Base-by-base conservation (phyloP, 225 moss, liverwort and hornwort genomes). In the Neckera pumila region DNA sequence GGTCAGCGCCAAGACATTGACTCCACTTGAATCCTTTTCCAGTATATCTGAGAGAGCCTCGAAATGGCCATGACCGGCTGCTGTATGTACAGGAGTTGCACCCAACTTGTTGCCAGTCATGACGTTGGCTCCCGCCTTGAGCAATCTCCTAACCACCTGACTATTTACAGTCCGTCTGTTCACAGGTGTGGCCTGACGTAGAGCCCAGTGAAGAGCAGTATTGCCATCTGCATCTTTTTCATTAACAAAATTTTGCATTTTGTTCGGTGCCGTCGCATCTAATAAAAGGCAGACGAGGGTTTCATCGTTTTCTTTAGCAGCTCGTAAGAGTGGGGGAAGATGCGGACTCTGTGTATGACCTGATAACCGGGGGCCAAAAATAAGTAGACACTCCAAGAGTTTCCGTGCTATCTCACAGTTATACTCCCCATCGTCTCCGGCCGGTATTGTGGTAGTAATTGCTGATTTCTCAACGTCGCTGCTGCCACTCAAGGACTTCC, bases 61-160 rank as follows among this genome's bases (percentile, higher is more conserved):
- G 75, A 93, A 96, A 87, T 97, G 96, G 70, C 97, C 97, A 89
- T 97, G 97, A 90, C 97, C 96, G n/a, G 97, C 96, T 89, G 97
- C 95, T 61, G 97, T 97, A 86, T 97, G 97, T 76, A 96, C 96
- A 65, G 97, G 97, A 78, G 97, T 97, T 82, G 97, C 97, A 82
- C 97, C 97, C 88, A 97, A 94, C 83, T 97, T 97, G 92, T 97
- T 97, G 40, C 97, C 97, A 85, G 92, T 87, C 92, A 95, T 93
- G 70, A 96, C 96, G 76, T 96, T 97, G 74, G 97, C 95, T 85
- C 95, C 95, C n/a, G 96, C 95, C 86, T 97, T 96, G 51, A 97
- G 95, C 89, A 97, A 93, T 90, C 97, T 92, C 74, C 91, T 97
- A 76, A 97, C 97, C 77, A 97, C 95, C 90, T 91, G 91, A 84